These are phyloP conservation scores for Graphilbum ipis-grandicollis DNA, from an alignment of 2,329 filamentous ascomycete genomes.

Conservation along the genomic window DNA sequence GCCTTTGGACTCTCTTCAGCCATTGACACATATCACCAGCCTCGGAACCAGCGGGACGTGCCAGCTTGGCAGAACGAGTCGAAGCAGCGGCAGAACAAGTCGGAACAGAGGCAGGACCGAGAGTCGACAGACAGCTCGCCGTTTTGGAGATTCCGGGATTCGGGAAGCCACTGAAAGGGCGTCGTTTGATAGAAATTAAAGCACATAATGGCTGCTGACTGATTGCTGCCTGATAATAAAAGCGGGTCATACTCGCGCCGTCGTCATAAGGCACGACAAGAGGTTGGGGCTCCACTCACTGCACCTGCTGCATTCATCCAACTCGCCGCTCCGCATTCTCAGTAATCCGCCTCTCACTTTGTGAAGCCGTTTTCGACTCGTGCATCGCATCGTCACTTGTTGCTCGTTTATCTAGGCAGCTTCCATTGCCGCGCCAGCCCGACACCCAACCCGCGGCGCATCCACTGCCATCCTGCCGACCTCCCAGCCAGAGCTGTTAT, in stretches of 20 bases:
- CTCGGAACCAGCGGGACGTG: neutral
- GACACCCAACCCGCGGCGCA: no score
- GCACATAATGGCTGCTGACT: neutral
- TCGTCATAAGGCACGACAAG: constrained; percentile 8
- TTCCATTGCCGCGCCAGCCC: no score
- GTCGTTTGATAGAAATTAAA: no score
- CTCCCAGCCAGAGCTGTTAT: no score
- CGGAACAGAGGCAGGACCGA: no score
- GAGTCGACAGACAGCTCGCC: constrained; percentile 1
- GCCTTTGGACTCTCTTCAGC: neutral
- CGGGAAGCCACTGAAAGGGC: neutral
- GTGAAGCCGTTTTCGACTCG: no score
- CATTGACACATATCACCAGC: neutral
- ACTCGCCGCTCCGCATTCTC: constrained; percentile 1
- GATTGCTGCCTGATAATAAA: neutral
- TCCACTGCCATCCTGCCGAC: no score
- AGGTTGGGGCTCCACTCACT: constrained; percentile 7
- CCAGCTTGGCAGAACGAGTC: no score
- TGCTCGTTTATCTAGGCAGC: no score
- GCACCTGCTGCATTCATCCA: constrained; percentile 1
- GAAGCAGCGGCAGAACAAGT: no score
- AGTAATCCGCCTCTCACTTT: constrained; percentile 1
- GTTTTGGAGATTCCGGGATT: constrained; percentile 7
- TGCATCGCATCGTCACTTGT: no score
- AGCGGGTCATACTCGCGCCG: constrained; percentile 4